Conservation (phyloP, 345 rosid genomes). For the Psidium guajava region DNA sequence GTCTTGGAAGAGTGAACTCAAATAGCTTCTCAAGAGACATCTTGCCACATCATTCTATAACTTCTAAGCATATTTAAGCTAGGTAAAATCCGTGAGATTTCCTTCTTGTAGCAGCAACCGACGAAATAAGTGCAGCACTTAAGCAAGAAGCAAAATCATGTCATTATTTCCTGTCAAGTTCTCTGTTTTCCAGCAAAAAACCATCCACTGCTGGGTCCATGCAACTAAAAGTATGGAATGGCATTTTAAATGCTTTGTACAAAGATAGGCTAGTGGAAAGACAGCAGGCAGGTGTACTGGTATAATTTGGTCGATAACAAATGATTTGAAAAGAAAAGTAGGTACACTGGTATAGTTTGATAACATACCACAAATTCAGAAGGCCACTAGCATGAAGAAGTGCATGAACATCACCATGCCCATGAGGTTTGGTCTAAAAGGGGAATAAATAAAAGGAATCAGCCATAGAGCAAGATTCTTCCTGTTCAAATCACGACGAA, state of each 20-base stretch:
- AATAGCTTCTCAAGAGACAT: not conserved
- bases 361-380: constrained; percentile 52
- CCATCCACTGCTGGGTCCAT: not conserved
- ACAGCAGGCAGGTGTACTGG: not conserved
- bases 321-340: not conserved
- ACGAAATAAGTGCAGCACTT: not conserved
- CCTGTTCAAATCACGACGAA: not conserved
- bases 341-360: not conserved
- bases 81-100: not conserved
- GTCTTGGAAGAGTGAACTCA: not conserved
- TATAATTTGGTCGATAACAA: not conserved
- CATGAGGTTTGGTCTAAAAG: constrained; percentile 89
- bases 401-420: constrained; percentile 95
- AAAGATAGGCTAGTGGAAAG: not conserved
- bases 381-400: constrained; percentile 87
- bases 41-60: not conserved
- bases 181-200: not conserved
- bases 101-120: not conserved
- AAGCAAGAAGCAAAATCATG: not conserved
- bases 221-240: not conserved
- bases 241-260: not conserved
- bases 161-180: not conserved
- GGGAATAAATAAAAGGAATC: not conserved
- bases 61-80: not conserved
- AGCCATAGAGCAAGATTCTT: not conserved